These are phyloP conservation scores for Taphrina communis DNA, from an alignment of 1,139 yeast genomes.

Conservation along the genomic window DNA sequence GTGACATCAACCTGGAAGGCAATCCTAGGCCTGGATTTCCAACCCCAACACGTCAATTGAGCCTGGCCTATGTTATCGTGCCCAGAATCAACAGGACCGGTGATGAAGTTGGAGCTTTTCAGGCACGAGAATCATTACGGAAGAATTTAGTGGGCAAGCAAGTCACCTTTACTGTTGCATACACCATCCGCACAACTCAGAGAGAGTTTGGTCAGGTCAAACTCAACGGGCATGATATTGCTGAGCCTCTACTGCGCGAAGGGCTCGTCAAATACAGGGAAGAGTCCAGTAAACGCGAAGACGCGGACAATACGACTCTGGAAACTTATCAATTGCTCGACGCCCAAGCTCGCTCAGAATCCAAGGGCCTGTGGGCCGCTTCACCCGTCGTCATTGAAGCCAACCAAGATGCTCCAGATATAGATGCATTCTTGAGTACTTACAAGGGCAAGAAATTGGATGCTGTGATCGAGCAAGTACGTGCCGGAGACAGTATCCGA, in stretches of 20 bases:
- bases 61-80: slow-evolving; percentile 40
- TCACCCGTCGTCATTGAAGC: slow-evolving; percentile 9
- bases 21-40: slow-evolving; percentile 30
- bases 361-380: slow-evolving; percentile 24
- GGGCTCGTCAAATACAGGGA: slow-evolving; percentile 13
- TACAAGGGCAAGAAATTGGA: slow-evolving; percentile 49
- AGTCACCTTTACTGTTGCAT: slow-evolving; percentile 51
- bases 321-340: slow-evolving; percentile 17
- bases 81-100: slow-evolving; percentile 38
- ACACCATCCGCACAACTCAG: slow-evolving; percentile 12
- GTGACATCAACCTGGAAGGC: slow-evolving; percentile 29
- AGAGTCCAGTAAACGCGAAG: slow-evolving; percentile 9
- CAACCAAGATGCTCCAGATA: slow-evolving; percentile 14
- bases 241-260: slow-evolving; percentile 11
- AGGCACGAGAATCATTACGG: slow-evolving; percentile 76
- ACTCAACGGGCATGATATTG: slow-evolving; percentile 20
- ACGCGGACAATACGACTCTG: slow-evolving; percentile 7
- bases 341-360: slow-evolving; percentile 21
- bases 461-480: slow-evolving; percentile 73
- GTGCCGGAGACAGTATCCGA: slow-evolving; percentile 76
- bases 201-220: slow-evolving; percentile 26
- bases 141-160: slow-evolving; percentile 71
- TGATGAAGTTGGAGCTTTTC: slow-evolving; percentile 44
- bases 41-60: slow-evolving; percentile 25
- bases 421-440: neutral